A percentile compares a stretch with the other conserved stretches of the same genome.
Evolutionary conservation across 306 rosid species (phyloP).

Genomic region (Neltuma alba): DNA sequence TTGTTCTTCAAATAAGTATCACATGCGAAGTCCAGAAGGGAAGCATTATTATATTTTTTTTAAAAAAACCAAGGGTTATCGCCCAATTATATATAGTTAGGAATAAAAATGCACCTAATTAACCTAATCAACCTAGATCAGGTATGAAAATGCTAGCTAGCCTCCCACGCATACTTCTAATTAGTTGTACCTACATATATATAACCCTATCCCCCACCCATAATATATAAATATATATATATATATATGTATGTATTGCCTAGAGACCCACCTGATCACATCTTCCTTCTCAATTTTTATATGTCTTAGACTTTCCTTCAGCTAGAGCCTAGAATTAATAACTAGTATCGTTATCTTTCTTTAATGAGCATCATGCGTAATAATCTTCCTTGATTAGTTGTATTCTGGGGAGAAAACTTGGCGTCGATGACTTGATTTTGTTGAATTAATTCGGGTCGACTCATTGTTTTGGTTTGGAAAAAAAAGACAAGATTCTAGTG

Average conservation of each 20-base stretch:
- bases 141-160: constrained; percentile 36
- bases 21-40: too few relatives aligned
- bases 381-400: background rate
- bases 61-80: background rate
- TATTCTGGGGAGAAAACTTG: background rate
- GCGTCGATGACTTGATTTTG: background rate
- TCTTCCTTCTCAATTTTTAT: background rate
- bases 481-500: background rate
- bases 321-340: too few relatives aligned
- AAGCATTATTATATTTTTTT: background rate
- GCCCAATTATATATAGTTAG: background rate
- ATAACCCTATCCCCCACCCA: background rate
- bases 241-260: background rate
- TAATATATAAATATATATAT: too few relatives aligned
- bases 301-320: too few relatives aligned
- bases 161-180: constrained; percentile 3
- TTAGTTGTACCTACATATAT: constrained; percentile 33
- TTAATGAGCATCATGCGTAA: background rate
- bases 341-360: background rate
- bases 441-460: background rate
- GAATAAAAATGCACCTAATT: constrained; percentile 28
- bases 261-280: background rate
- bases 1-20: too few relatives aligned
- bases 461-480: background rate
- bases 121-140: constrained; percentile 35